Evolutionary conservation across 805 yeast genomes (phyloP).

Genomic region (Komagataella kurtzmanii): DNA sequence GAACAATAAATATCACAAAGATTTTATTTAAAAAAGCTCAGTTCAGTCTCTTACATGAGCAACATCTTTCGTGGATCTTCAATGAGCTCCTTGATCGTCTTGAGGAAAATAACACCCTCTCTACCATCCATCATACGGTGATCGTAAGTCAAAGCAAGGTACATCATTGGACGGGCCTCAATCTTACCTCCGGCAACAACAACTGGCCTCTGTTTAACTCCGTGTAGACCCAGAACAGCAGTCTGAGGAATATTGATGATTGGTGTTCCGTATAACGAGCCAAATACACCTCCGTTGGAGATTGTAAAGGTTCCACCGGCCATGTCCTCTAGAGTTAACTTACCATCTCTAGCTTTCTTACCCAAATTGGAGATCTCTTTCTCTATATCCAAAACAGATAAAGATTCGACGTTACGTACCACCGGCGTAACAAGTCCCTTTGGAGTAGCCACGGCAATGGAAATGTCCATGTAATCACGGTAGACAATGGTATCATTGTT

Average conservation of each 20-base stretch:
- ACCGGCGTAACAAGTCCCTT: conserved; percentile 98
- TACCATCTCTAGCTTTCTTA: conserved; percentile 91
- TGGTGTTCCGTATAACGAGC: conserved; percentile 96
- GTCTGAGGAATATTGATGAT: conserved; percentile 97
- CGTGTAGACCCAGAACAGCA: conserved; percentile 95
- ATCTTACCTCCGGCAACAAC: conserved; percentile 83
- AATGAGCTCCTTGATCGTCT: conserved; percentile 88
- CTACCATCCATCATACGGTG: conserved; percentile 97
- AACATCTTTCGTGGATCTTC: conserved; percentile 99
- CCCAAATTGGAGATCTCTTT: conserved; percentile 72
- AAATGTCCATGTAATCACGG: conserved; percentile 93
- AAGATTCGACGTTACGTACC: conserved; percentile 90
- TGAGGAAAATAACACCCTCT: conserved; percentile 95
- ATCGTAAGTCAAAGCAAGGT: conserved; percentile 94
- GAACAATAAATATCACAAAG: neutral
- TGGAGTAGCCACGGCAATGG: conserved; percentile 97
- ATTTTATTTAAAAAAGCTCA: neutral
- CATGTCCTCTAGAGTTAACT: conserved; percentile 95
- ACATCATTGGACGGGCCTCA: conserved; percentile 98
- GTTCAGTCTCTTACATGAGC: conserved; percentile 19
- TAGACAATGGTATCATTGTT: conserved; percentile 84
- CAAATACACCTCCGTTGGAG: conserved; percentile 98
- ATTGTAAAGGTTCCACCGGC: conserved; percentile 98
- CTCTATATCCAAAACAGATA: conserved; percentile 81
- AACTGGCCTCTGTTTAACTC: conserved; percentile 95